These are phyloP conservation scores for Magnolia kwangsiensis DNA, from an alignment of 164 flowering plant species.

Conservation along the genomic window DNA sequence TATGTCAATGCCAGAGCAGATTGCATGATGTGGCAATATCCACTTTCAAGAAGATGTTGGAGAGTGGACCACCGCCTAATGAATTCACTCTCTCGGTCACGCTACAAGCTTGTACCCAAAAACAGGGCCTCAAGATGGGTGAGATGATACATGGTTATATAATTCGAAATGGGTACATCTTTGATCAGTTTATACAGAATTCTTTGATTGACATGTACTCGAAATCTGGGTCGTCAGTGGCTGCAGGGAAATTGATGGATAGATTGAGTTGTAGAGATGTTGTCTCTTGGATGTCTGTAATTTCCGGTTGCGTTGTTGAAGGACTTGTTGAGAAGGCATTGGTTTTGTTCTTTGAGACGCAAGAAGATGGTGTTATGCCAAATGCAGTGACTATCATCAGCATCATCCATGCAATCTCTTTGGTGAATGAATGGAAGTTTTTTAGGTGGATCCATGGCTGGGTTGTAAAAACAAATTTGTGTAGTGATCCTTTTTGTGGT, in stretches of 20 bases:
- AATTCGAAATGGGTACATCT: slow-evolving; percentile 8
- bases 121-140: slow-evolving; percentile 7
- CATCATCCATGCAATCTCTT: slow-evolving; percentile 28
- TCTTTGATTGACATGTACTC: slow-evolving; percentile 17
- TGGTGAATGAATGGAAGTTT: background rate
- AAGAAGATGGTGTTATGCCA: slow-evolving; percentile 6
- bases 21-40: slow-evolving; percentile 3
- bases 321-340: slow-evolving; percentile 16
- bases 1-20: slow-evolving; percentile 14
- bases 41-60: slow-evolving; percentile 14
- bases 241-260: slow-evolving; percentile 17
- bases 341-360: slow-evolving; percentile 17
- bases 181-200: slow-evolving; percentile 14
- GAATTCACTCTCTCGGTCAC: slow-evolving; percentile 20
- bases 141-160: slow-evolving; percentile 14
- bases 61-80: slow-evolving; percentile 11
- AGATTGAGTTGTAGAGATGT: slow-evolving; percentile 22
- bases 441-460: slow-evolving; percentile 29
- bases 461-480: slow-evolving; percentile 21
- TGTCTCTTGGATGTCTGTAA: slow-evolving; percentile 28
- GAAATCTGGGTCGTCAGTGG: slow-evolving; percentile 11
- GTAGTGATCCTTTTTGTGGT: slow-evolving; percentile 10
- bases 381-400: slow-evolving; percentile 7
- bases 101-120: slow-evolving; percentile 17
- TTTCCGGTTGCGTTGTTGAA: slow-evolving; percentile 17